These are phyloP conservation scores for Claviceps sp. DNA, from an alignment of 2,329 filamentous ascomycete genomes.

Conservation along the genomic window DNA sequence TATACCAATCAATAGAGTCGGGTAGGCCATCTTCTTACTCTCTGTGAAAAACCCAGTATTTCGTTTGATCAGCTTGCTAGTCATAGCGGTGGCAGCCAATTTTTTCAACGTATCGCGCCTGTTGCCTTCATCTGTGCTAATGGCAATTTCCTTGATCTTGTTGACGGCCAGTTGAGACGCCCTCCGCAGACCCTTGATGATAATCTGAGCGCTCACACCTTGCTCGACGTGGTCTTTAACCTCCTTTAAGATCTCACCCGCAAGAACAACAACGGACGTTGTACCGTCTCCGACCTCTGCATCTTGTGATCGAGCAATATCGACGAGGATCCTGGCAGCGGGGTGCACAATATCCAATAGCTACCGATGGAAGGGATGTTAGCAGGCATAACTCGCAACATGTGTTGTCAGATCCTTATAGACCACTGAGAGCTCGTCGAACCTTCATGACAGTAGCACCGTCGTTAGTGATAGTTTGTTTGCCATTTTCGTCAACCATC, in stretches of 20 bases:
- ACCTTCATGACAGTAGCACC: slow-evolving; percentile 99
- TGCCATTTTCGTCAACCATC: slow-evolving; percentile 90
- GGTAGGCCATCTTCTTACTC: slow-evolving; percentile 41
- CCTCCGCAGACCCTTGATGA: slow-evolving; percentile 89
- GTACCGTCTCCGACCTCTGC: slow-evolving; percentile 97
- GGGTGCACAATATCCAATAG: slow-evolving; percentile 97
- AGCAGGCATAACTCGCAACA: background rate
- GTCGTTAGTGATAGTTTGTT: slow-evolving; percentile 97
- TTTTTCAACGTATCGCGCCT: slow-evolving; percentile 79
- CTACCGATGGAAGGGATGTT: slow-evolving; percentile 26
- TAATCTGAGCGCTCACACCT: slow-evolving; percentile 91
- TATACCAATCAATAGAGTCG: background rate
- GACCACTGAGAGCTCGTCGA: slow-evolving; percentile 8
- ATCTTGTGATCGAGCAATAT: slow-evolving; percentile 97
- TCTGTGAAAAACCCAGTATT: slow-evolving; percentile 97
- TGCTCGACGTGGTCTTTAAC: slow-evolving; percentile 92
- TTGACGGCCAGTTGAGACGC: slow-evolving; percentile 86
- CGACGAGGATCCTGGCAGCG: slow-evolving; percentile 89
- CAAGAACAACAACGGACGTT: slow-evolving; percentile 90
- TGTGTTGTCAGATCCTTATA: background rate
- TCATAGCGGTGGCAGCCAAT: slow-evolving; percentile 93
- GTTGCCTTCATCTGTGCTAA: slow-evolving; percentile 70
- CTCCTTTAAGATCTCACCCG: slow-evolving; percentile 96
- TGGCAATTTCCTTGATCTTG: slow-evolving; percentile 95
- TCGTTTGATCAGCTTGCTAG: slow-evolving; percentile 96